Conservation (phyloP, 306 rosid genomes). For the barrel medic (Medicago truncatula) region MtrunA17r5.0-ANR NC_053047.1:10534001-10534500, state of each 20-base stretch:
- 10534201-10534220: neutral
- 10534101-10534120: neutral
- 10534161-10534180: neutral
- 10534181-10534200: neutral
- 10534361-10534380: neutral
- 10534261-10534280: neutral
- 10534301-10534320: constrained; percentile 28
- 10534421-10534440: neutral
- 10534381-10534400: neutral
- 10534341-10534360: neutral
- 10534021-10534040: neutral
- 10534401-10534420: neutral
- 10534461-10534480: neutral
- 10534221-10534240: neutral
- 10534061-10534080: neutral
- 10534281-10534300: constrained; percentile 7
- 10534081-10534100: neutral
- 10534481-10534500: neutral
- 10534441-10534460: neutral
- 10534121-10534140: neutral
- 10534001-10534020: constrained; percentile 7
- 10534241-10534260: neutral
- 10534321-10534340: neutral
- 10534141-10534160: neutral
- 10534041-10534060: neutral